A percentile compares a stretch with the other conserved stretches of the same genome.
These are phyloP conservation scores for Kwoniella mangroviensis DNA, from an alignment of 768 basidiomycete genomes.

Conservation along the genomic window DNA sequence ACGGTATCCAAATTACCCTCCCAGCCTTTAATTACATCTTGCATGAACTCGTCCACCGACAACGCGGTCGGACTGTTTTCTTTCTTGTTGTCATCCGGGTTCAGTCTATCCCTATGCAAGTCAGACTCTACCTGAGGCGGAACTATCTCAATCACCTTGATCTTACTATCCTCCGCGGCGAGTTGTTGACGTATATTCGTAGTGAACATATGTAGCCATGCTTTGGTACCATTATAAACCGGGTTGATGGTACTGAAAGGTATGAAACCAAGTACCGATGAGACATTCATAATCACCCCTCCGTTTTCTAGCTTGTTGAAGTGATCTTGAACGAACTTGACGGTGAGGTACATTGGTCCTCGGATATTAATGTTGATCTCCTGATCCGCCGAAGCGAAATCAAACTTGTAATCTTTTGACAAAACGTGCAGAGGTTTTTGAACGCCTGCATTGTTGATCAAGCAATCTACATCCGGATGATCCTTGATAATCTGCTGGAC, in stretches of 20 bases:
- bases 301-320: conserved; percentile 31
- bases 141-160: conserved; percentile 41
- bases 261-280: conserved; percentile 37
- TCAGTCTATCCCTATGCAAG: conserved; percentile 35
- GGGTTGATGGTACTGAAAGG: conserved; percentile 43
- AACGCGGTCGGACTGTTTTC: conserved; percentile 12
- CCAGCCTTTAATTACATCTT: conserved; percentile 40
- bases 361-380: conserved; percentile 45
- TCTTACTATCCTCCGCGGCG: conserved; percentile 18
- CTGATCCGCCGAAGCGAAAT: conserved; percentile 35
- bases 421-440: conserved; percentile 35
- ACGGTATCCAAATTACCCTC: conserved; percentile 35
- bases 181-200: conserved; percentile 40
- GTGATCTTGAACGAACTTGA: conserved; percentile 29
- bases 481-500: conserved; percentile 32
- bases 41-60: conserved; percentile 45
- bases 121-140: conserved; percentile 42
- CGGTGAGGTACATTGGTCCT: conserved; percentile 37
- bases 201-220: conserved; percentile 35
- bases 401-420: conserved; percentile 32
- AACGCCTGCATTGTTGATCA: conserved; percentile 50
- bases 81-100: conserved; percentile 47
- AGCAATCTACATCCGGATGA: conserved; percentile 42
- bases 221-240: conserved; percentile 40
- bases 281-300: conserved; percentile 45